Conservation (phyloP, 345 rosid genomes). For the Salix caprea region DNA sequence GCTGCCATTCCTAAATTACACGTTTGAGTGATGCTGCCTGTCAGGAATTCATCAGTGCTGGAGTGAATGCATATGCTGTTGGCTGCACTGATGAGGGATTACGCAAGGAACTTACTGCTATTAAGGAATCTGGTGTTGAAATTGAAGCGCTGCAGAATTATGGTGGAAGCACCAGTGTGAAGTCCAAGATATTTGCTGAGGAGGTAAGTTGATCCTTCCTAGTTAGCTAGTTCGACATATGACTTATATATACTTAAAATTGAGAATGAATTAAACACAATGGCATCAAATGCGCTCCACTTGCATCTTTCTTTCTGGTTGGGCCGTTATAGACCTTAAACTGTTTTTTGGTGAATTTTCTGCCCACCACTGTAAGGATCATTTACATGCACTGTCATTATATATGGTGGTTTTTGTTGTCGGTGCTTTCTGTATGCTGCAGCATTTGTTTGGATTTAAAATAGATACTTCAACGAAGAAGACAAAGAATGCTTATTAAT, state of each 20-base stretch:
- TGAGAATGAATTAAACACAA: background rate
- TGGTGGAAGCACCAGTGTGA: constrained; percentile 60
- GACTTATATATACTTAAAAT: background rate
- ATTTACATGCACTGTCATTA: background rate
- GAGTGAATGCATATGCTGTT: constrained; percentile 82
- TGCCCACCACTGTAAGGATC: background rate
- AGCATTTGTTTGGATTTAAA: constrained; percentile 1
- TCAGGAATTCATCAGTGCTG: constrained; percentile 83
- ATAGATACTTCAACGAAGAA: background rate
- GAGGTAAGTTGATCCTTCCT: constrained; percentile 43
- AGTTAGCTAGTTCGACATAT: background rate
- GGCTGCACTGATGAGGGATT: constrained; percentile 84
- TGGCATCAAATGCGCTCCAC: background rate
- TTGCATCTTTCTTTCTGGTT: background rate
- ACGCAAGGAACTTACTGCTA: constrained; percentile 59
- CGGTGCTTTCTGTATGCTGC: background rate
- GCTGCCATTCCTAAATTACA: constrained; percentile 10
- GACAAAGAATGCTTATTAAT: background rate
- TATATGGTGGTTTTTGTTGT: background rate
- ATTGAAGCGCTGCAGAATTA: constrained; percentile 54
- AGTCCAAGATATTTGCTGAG: constrained; percentile 51
- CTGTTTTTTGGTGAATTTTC: background rate
- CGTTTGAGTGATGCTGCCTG: constrained; percentile 16
- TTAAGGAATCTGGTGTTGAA: constrained; percentile 65
- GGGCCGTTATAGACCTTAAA: background rate